Evolutionary conservation across 345 rosid genomes (phyloP).

Genomic region (Boechera stricta): DNA sequence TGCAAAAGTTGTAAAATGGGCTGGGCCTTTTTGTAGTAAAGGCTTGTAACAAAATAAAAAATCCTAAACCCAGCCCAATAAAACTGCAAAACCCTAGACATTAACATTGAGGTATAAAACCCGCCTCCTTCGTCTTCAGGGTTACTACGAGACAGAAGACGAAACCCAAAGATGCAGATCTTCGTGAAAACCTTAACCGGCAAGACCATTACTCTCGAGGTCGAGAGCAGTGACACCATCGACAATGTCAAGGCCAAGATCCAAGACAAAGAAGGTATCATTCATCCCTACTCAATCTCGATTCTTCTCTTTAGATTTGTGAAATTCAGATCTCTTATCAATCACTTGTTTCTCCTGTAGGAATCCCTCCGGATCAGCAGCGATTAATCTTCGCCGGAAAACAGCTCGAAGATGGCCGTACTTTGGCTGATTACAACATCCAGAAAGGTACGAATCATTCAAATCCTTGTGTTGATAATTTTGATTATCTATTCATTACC

Average conservation of each 20-base stretch:
- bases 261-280: constrained; percentile 86
- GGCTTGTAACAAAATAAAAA: constrained; percentile 3
- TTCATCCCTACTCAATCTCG: not conserved
- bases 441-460: constrained; percentile 61
- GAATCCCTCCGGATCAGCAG: constrained; percentile 95
- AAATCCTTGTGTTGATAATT: not conserved
- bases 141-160: constrained; percentile 27
- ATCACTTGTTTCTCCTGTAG: constrained; percentile 26
- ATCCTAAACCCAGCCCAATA: constrained; percentile 11
- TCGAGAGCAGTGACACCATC: constrained; percentile 87
- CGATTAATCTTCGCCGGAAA: constrained; percentile 88
- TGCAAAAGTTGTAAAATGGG: not conserved
- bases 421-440: constrained; percentile 88
- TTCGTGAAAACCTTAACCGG: constrained; percentile 95
- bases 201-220: constrained; percentile 95
- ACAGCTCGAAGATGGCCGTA: constrained; percentile 94
- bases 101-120: not conserved
- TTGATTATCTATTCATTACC: not conserved
- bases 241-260: constrained; percentile 93
- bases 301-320: not conserved
- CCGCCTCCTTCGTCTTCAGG: not conserved
- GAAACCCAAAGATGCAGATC: constrained; percentile 67
- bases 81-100: constrained; percentile 31
- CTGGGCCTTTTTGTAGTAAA: not conserved
- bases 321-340: not conserved